Evolutionary conservation across 2,329 filamentous ascomycete genomes (phyloP).

Genomic region (Alternaria arborescens): DNA sequence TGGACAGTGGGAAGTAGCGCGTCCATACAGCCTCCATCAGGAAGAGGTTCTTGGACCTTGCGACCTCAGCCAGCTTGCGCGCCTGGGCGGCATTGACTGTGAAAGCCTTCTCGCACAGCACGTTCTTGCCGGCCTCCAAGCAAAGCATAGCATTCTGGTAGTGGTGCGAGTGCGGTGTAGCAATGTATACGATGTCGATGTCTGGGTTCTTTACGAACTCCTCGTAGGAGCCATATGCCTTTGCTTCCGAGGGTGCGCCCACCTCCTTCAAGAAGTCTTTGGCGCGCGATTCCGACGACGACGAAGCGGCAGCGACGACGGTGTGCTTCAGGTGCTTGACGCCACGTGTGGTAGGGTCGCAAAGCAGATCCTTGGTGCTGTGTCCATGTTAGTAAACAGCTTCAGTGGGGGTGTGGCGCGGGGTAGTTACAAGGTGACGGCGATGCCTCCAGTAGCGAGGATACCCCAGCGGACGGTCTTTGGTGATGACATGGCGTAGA

Average conservation of each 20-base stretch:
- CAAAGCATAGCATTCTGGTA: constrained; percentile 91
- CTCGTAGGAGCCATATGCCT: constrained; percentile 81
- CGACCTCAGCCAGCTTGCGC: constrained; percentile 74
- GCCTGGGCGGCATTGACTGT: constrained; percentile 84
- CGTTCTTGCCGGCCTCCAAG: constrained; percentile 83
- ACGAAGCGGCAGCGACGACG: constrained; percentile 82
- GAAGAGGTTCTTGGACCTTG: constrained; percentile 69
- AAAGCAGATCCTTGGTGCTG: constrained; percentile 76
- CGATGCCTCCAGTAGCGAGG: constrained; percentile 60
- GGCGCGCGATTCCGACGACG: constrained; percentile 73
- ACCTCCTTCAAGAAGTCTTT: constrained; percentile 76
- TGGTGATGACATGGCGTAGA: constrained; percentile 42
- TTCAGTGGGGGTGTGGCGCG: constrained; percentile 23
- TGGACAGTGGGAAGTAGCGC: constrained; percentile 83
- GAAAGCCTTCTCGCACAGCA: constrained; percentile 90
- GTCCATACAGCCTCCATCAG: constrained; percentile 79
- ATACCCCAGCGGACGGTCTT: constrained; percentile 57
- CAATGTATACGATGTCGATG: constrained; percentile 87
- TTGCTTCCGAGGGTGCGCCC: constrained; percentile 72
- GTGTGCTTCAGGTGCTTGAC: constrained; percentile 78
- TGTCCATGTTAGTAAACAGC: constrained; percentile 13
- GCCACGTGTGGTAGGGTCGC: constrained; percentile 73
- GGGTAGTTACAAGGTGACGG: constrained; percentile 53
- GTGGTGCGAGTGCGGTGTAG: constrained; percentile 91
- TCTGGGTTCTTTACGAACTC: constrained; percentile 80